These are phyloP conservation scores for Globisporangium perplexum DNA, from an alignment of 352 stramenopile genomes.

Conservation along the genomic window DNA sequence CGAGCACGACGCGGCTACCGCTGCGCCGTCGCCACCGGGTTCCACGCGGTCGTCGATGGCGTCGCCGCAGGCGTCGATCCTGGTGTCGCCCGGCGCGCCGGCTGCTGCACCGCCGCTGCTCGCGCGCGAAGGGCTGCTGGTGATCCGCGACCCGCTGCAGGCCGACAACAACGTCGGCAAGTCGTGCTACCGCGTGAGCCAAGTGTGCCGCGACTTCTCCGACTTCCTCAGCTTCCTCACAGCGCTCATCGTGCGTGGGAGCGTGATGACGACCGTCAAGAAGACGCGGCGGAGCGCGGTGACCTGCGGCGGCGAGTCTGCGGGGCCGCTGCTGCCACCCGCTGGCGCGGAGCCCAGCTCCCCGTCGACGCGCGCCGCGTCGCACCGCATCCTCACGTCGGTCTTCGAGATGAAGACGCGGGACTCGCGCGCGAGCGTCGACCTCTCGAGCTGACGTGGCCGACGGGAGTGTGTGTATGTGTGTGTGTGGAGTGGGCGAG, in stretches of 20 bases:
- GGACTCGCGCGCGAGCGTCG: slow-evolving; percentile 36
- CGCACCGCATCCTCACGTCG: slow-evolving; percentile 53
- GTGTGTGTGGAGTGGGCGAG: no score
- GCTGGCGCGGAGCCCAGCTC: not conserved
- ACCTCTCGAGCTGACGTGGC: slow-evolving; percentile 20
- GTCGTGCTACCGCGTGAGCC: slow-evolving; percentile 78
- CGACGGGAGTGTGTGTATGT: no score
- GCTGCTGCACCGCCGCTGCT: not conserved
- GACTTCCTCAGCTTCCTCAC: slow-evolving; percentile 81
- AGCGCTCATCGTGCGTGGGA: slow-evolving; percentile 74
- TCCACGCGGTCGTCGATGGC: slow-evolving; percentile 3
- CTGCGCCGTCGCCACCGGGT: slow-evolving; percentile 1
- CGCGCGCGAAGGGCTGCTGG: slow-evolving; percentile 32
- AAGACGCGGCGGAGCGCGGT: no score
- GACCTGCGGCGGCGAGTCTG: no score
- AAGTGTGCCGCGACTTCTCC: slow-evolving; percentile 79
- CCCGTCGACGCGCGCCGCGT: slow-evolving; percentile 6
- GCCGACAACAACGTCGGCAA: slow-evolving; percentile 77
- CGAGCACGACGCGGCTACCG: slow-evolving; percentile 5
- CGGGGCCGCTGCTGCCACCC: no score
- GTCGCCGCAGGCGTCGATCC: not conserved
- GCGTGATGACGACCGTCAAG: slow-evolving; percentile 55
- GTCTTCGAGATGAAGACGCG: slow-evolving; percentile 64
- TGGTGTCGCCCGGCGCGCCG: slow-evolving; percentile 10
- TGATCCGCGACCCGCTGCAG: slow-evolving; percentile 70